These are phyloP conservation scores for Globisporangium megalacanthum DNA, from an alignment of 352 stramenopile genomes.

Conservation along the genomic window DNA sequence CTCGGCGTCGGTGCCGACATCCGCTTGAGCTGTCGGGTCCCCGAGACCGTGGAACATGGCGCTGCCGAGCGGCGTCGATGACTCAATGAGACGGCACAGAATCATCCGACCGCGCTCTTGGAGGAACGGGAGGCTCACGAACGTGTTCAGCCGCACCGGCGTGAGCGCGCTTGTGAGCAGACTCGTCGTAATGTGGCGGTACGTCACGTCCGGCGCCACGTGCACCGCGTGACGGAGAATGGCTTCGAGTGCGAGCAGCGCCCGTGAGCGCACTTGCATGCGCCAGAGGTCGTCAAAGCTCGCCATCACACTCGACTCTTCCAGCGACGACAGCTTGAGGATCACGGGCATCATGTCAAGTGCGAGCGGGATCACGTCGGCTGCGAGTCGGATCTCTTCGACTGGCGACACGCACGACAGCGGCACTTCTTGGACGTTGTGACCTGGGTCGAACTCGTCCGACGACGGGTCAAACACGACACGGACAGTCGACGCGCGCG, in stretches of 20 bases:
- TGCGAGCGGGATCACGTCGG: conserved; percentile 39
- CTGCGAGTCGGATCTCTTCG: conserved; percentile 72
- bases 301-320: conserved; percentile 56
- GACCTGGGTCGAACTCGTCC: conserved; percentile 63
- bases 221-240: conserved; percentile 56
- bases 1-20: conserved; percentile 3
- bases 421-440: conserved; percentile 83
- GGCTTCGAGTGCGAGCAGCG: conserved; percentile 70
- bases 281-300: conserved; percentile 77
- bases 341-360: conserved; percentile 83
- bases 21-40: conserved; percentile 44
- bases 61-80: conserved; percentile 65
- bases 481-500: conserved; percentile 53
- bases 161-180: conserved; percentile 55
- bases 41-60: conserved; percentile 72
- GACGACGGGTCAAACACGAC: conserved; percentile 74
- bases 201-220: conserved; percentile 30
- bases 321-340: conserved; percentile 69
- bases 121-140: conserved; percentile 67
- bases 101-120: conserved; percentile 84
- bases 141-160: conserved; percentile 61
- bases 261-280: conserved; percentile 82
- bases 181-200: conserved; percentile 36
- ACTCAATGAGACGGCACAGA: conserved; percentile 78
- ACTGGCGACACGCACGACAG: conserved; percentile 58